Conservation (phyloP, 345 rosid genomes). For the Eucalyptus shirleyi region DNA sequence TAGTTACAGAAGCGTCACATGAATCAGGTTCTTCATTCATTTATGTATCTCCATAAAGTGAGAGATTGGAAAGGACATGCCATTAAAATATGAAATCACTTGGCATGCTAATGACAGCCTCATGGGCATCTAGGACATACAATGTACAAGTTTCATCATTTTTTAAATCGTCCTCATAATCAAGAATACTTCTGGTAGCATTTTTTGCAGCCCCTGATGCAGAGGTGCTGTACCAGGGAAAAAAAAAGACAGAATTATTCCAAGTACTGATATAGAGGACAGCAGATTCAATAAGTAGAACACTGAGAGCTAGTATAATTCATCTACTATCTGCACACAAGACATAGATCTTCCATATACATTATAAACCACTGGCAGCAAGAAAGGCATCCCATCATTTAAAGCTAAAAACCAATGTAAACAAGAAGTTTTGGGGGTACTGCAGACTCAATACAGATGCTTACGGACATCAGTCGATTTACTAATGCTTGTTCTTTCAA, state of each 20-base stretch:
- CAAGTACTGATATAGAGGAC: not conserved
- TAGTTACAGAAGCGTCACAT: not conserved
- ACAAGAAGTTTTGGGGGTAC: not conserved
- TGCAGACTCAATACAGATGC: not conserved
- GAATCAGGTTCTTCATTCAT: not conserved
- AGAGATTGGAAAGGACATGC: not conserved
- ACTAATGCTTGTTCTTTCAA: not conserved
- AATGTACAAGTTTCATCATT: not conserved
- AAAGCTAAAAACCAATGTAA: not conserved
- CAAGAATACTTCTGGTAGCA: conserved; percentile 38
- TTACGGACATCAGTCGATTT: not conserved
- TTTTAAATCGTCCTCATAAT: conserved; percentile 43
- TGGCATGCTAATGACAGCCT: not conserved
- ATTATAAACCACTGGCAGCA: not conserved
- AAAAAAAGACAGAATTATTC: not conserved
- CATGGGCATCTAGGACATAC: not conserved
- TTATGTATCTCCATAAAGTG: not conserved
- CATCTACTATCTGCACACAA: not conserved
- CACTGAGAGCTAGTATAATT: not conserved
- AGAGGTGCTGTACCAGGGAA: conserved; percentile 23
- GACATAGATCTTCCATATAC: not conserved
- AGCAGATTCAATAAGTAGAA: not conserved
- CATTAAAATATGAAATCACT: not conserved
- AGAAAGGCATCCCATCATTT: not conserved
- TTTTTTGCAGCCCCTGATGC: conserved; percentile 48